These are phyloP conservation scores for Aspergillus alliaceus DNA, from an alignment of 2,329 filamentous ascomycete genomes.

Conservation along the genomic window DNA sequence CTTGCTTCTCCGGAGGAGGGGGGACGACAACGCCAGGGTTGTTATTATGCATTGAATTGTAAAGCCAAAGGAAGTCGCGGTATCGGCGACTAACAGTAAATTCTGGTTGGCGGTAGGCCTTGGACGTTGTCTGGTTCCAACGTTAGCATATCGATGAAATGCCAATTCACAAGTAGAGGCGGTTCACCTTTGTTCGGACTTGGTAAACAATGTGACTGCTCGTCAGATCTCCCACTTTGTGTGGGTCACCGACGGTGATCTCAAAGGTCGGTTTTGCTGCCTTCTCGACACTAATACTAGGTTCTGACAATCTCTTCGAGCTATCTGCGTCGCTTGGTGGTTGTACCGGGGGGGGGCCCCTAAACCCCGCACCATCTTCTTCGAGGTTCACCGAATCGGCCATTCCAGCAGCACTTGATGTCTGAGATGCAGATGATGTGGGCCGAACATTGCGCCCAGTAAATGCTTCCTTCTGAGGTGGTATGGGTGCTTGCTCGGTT, in stretches of 20 bases:
- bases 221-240: slow-evolving; percentile 95
- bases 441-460: slow-evolving; percentile 38
- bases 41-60: slow-evolving; percentile 89
- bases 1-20: slow-evolving; percentile 95
- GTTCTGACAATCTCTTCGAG: slow-evolving; percentile 57
- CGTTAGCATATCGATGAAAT: slow-evolving; percentile 8
- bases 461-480: slow-evolving; percentile 59
- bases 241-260: slow-evolving; percentile 91
- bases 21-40: slow-evolving; percentile 94
- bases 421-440: slow-evolving; percentile 44
- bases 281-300: slow-evolving; percentile 88
- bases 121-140: slow-evolving; percentile 75
- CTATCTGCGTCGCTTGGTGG: slow-evolving; percentile 45
- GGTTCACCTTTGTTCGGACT: slow-evolving; percentile 79
- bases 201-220: slow-evolving; percentile 98
- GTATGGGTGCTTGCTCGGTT: slow-evolving; percentile 56
- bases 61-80: slow-evolving; percentile 96
- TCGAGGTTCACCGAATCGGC: slow-evolving; percentile 71
- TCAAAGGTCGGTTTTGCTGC: slow-evolving; percentile 88
- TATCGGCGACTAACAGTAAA: slow-evolving; percentile 94
- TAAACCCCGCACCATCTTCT: slow-evolving; percentile 66
- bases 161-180: background rate
- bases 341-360: slow-evolving; percentile 61
- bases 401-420: slow-evolving; percentile 51
- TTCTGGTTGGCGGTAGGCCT: slow-evolving; percentile 88